These are phyloP conservation scores for Fraxinus velutina DNA, from an alignment of 305 asterid genomes.

Conservation along the genomic window DNA sequence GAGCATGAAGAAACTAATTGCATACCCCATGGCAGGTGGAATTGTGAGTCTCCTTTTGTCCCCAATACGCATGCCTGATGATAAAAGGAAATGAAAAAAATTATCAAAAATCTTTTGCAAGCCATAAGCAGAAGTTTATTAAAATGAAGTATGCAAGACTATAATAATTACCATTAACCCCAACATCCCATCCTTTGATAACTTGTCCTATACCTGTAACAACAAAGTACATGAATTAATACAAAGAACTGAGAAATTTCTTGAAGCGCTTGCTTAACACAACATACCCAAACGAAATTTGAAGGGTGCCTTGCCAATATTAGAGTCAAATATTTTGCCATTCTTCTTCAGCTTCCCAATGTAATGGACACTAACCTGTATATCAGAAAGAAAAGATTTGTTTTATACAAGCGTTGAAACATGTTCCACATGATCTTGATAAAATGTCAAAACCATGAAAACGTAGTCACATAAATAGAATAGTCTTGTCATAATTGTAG, in stretches of 20 bases:
- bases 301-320: slow-evolving; percentile 70
- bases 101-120: background rate
- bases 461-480: background rate
- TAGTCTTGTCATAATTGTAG: background rate
- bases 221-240: slow-evolving; percentile 20
- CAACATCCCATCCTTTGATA: slow-evolving; percentile 96
- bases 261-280: background rate
- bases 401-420: background rate
- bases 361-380: slow-evolving; percentile 71
- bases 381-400: slow-evolving; percentile 7
- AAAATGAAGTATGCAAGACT: background rate
- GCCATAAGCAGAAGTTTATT: background rate
- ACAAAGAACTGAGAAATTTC: background rate
- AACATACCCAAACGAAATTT: slow-evolving; percentile 77
- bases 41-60: slow-evolving; percentile 59
- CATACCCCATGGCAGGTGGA: slow-evolving; percentile 85
- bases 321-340: slow-evolving; percentile 68
- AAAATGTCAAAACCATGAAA: background rate
- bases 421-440: slow-evolving; percentile 5
- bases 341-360: slow-evolving; percentile 79
- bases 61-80: slow-evolving; percentile 87
- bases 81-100: slow-evolving; percentile 21
- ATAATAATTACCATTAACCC: slow-evolving; percentile 64
- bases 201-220: slow-evolving; percentile 84
- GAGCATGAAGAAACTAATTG: background rate